Evolutionary conservation across 2,329 filamentous ascomycete species (phyloP).

Genomic region (Parastagonospora avenae): DNA sequence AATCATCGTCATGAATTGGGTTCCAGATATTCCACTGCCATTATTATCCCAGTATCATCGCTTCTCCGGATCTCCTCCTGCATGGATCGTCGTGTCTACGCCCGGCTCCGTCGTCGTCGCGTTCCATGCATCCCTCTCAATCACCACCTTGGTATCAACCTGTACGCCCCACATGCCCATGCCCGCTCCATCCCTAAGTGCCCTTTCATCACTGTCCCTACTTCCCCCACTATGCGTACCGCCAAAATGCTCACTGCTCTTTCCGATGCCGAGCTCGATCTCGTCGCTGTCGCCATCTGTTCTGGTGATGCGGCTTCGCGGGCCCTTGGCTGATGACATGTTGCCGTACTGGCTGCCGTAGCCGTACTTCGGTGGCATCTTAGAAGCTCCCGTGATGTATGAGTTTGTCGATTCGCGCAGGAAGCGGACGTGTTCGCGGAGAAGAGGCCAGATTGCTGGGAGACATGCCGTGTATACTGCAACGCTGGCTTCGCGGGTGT

Average conservation of each 20-base stretch:
- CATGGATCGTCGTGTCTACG: conserved; percentile 5
- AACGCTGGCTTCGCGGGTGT: conserved; percentile 59
- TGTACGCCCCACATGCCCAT: conserved; percentile 23
- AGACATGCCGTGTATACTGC: conserved; percentile 61
- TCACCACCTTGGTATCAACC: conserved; percentile 35
- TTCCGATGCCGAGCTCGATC: conserved; percentile 23
- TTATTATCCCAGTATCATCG: background rate
- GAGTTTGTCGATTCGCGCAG: conserved; percentile 31
- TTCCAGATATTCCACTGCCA: too few relatives aligned
- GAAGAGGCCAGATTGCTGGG: conserved; percentile 59
- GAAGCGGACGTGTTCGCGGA: conserved; percentile 51
- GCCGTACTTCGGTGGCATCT: conserved; percentile 20
- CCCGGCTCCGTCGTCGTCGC: conserved; percentile 3
- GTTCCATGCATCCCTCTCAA: conserved; percentile 27
- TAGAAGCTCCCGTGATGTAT: conserved; percentile 14
- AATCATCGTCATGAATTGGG: too few relatives aligned
- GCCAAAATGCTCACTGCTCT: conserved; percentile 6
- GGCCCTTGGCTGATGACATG: conserved; percentile 8
- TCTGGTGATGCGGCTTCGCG: conserved; percentile 14
- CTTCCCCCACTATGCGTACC: conserved; percentile 9
- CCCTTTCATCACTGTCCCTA: conserved; percentile 26
- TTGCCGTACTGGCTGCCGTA: conserved; percentile 27
- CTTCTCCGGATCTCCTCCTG: conserved; percentile 11
- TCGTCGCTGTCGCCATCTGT: conserved; percentile 22
- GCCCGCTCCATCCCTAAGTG: conserved; percentile 10